Percentiles rank a stretch among this genome's conserved stretches.
Evolutionary conservation across 1,284 basidiomycete species (phyloP).

Genomic region (Vanrija pseudolonga): DNA sequence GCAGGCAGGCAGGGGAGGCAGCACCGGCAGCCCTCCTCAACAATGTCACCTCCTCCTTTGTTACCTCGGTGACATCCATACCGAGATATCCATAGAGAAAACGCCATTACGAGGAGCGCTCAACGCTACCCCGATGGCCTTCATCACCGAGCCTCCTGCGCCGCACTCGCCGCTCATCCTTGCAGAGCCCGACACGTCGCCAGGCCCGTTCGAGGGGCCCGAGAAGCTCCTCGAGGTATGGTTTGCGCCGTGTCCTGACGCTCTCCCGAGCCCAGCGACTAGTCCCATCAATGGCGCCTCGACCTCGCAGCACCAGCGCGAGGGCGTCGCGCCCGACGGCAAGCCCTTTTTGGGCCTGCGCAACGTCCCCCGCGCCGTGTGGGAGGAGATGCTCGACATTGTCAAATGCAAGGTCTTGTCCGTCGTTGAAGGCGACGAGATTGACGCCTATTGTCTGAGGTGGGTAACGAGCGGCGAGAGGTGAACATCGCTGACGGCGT

Average conservation of each 20-base stretch:
- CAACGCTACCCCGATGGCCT: slow-evolving; percentile 10
- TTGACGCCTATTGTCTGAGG: slow-evolving; percentile 96
- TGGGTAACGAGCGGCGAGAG: slow-evolving; percentile 48
- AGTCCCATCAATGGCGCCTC: not conserved
- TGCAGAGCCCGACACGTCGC: slow-evolving; percentile 28
- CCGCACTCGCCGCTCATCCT: slow-evolving; percentile 19
- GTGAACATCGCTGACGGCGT: not conserved
- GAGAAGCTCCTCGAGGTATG: slow-evolving; percentile 98
- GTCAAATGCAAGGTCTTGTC: slow-evolving; percentile 97
- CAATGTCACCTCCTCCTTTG: too few relatives aligned
- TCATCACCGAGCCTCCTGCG: slow-evolving; percentile 9
- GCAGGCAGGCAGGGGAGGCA: too few relatives aligned
- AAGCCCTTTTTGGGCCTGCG: slow-evolving; percentile 43
- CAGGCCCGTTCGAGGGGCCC: slow-evolving; percentile 55
- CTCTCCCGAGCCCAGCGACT: slow-evolving; percentile 52
- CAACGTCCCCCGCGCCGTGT: slow-evolving; percentile 68
- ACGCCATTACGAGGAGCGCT: not conserved
- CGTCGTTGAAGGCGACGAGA: slow-evolving; percentile 76
- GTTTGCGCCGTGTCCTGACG: slow-evolving; percentile 76
- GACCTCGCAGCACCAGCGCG: not conserved
- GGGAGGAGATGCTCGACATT: slow-evolving; percentile 97
- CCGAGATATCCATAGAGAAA: not conserved
- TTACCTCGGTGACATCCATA: too few relatives aligned
- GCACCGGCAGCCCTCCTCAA: too few relatives aligned
- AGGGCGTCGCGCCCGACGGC: slow-evolving; percentile 8